Evolutionary conservation across 2,329 filamentous ascomycete species (phyloP).

Genomic region (Nigrograna mackinnonii): DNA sequence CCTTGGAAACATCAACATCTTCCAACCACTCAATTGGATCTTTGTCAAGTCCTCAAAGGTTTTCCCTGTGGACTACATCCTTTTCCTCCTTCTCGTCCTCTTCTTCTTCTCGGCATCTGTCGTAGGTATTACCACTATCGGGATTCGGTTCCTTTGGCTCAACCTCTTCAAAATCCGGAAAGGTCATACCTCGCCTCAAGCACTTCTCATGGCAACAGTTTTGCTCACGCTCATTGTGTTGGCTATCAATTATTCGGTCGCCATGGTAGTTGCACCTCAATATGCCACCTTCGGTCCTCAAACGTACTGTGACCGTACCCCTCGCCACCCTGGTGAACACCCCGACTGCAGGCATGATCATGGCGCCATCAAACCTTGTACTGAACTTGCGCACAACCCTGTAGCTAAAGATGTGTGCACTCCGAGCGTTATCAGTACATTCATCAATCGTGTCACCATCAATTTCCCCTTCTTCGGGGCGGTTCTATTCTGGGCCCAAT

Average conservation of each 20-base stretch:
- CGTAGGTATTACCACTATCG: constrained; percentile 80
- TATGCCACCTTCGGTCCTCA: constrained; percentile 95
- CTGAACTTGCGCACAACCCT: constrained; percentile 72
- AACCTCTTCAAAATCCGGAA: constrained; percentile 88
- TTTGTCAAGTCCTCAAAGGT: constrained; percentile 78
- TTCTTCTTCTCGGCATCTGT: constrained; percentile 90
- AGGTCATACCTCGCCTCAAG: constrained; percentile 88
- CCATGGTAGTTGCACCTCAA: constrained; percentile 93
- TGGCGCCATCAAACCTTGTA: constrained; percentile 78
- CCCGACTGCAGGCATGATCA: constrained; percentile 75
- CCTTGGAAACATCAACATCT: constrained; percentile 83
- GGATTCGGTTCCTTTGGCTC: constrained; percentile 96
- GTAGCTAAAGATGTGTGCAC: constrained; percentile 83
- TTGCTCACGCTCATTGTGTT: constrained; percentile 88
- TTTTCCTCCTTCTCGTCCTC: constrained; percentile 83
- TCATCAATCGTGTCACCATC: constrained; percentile 88
- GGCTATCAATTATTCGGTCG: constrained; percentile 89
- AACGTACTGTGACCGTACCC: constrained; percentile 82
- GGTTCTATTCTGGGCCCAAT: constrained; percentile 95
- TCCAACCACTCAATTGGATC: constrained; percentile 93
- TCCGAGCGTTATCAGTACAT: constrained; percentile 86
- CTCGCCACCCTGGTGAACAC: constrained; percentile 63
- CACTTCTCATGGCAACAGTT: constrained; percentile 85
- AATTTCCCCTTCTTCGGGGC: constrained; percentile 96
- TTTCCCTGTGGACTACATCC: constrained; percentile 89